These are phyloP conservation scores for Pseudotulostoma volvatum DNA, from an alignment of 495 filamentous ascomycete species.

Conservation along the genomic window DNA sequence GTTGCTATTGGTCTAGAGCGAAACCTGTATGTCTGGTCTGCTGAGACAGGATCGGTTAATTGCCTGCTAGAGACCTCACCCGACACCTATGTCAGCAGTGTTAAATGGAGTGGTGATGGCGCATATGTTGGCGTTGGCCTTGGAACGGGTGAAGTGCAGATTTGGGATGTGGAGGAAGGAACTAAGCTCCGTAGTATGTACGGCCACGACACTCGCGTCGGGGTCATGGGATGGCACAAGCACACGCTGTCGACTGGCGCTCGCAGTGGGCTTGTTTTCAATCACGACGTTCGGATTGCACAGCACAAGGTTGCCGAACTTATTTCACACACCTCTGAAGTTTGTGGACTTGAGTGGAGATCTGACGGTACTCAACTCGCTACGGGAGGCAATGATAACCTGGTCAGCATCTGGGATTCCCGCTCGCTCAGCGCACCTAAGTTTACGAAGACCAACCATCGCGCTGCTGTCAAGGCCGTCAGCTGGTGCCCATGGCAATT, in stretches of 20 bases:
- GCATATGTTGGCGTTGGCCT: conserved; percentile 93
- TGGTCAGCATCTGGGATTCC: conserved; percentile 98
- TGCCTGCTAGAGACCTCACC: conserved; percentile 69
- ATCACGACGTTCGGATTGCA: conserved; percentile 96
- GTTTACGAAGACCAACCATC: conserved; percentile 98
- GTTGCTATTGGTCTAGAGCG: conserved; percentile 95
- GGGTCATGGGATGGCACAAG: conserved; percentile 98
- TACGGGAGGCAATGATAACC: conserved; percentile 94
- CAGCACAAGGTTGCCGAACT: conserved; percentile 97
- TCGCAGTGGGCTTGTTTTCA: conserved; percentile 88
- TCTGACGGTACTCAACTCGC: conserved; percentile 91
- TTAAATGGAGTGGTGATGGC: conserved; percentile 96
- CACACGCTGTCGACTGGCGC: conserved; percentile 91
- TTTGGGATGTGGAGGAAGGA: conserved; percentile 96
- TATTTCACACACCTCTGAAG: conserved; percentile 88
- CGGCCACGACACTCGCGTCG: conserved; percentile 89
- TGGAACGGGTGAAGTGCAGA: conserved; percentile 90
- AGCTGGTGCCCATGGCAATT: conserved; percentile 99
- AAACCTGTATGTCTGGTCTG: conserved; percentile 98
- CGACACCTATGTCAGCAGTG: conserved; percentile 93
- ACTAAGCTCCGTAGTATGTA: conserved; percentile 95
- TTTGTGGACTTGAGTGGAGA: conserved; percentile 95
- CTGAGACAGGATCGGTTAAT: conserved; percentile 74
- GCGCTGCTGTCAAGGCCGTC: conserved; percentile 92
- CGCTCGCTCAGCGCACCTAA: conserved; percentile 83